Conservation (phyloP, 129 eudicot species). For the Logfia minima region DNA sequence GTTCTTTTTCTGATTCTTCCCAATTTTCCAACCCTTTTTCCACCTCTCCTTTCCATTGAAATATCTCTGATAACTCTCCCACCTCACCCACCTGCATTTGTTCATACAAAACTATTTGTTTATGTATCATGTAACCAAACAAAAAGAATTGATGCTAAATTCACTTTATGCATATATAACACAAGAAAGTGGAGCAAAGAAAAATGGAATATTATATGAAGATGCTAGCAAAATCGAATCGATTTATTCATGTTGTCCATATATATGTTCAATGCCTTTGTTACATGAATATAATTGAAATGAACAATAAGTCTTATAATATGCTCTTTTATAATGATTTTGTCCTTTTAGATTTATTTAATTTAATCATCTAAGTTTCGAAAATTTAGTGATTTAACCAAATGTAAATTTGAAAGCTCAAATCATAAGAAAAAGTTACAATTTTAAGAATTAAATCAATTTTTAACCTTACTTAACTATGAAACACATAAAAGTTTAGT, state of each 20-base stretch:
- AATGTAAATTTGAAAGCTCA: no score
- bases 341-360: no score
- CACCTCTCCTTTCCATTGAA: conserved; percentile 75
- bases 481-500: no score
- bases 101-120: background rate
- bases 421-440: no score
- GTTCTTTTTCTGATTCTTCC: conserved; percentile 74
- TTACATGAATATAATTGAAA: background rate
- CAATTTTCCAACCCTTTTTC: conserved; percentile 62
- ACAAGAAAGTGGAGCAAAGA: background rate
- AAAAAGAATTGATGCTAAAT: background rate
- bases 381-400: no score
- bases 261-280: no score
- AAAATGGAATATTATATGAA: background rate
- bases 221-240: background rate
- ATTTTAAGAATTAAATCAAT: no score
- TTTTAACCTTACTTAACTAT: no score
- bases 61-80: conserved; percentile 68
- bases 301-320: background rate
- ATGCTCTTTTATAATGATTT: no score
- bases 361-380: no score
- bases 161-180: background rate
- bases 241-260: no score
- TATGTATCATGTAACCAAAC: background rate
- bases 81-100: conserved; percentile 60